Conservation (phyloP, 1,284 basidiomycete genomes). For the Flammula alnicola region DNA sequence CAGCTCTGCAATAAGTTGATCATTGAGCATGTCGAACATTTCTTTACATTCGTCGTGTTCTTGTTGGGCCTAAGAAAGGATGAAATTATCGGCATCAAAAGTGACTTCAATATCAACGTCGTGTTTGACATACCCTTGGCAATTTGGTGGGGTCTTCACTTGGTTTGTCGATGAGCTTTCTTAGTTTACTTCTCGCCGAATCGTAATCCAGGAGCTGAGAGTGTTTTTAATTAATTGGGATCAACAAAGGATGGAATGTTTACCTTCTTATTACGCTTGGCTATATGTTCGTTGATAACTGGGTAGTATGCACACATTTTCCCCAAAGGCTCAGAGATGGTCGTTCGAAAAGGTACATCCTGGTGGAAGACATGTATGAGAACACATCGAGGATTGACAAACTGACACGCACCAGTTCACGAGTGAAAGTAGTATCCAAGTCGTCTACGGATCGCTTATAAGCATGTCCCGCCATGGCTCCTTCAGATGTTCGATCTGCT, state of each 20-base stretch:
- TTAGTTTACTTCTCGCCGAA: conserved; percentile 84
- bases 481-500: conserved; percentile 82
- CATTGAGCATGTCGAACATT: conserved; percentile 92
- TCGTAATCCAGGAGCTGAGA: conserved; percentile 93
- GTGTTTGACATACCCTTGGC: conserved; percentile 74
- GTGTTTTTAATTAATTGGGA: conserved; percentile 1
- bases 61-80: conserved; percentile 76
- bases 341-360: conserved; percentile 94
- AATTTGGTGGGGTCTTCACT: conserved; percentile 92
- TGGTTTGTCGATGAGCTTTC: conserved; percentile 93
- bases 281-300: conserved; percentile 91
- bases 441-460: conserved; percentile 97
- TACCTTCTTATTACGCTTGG: conserved; percentile 97
- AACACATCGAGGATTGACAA: conserved; percentile 5
- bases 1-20: conserved; percentile 89
- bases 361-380: conserved; percentile 34
- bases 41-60: conserved; percentile 94
- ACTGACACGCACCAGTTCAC: conserved; percentile 75
- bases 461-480: conserved; percentile 96
- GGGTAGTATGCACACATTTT: conserved; percentile 98
- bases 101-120: conserved; percentile 24
- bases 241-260: background rate
- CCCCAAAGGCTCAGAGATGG: conserved; percentile 93
- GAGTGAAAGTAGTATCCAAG: conserved; percentile 82
- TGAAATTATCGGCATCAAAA: conserved; percentile 1